Evolutionary conservation across 345 rosid genomes (phyloP), one percentile per base, ranked within the genome.

Genomic region (Heritiera littoralis): DNA sequence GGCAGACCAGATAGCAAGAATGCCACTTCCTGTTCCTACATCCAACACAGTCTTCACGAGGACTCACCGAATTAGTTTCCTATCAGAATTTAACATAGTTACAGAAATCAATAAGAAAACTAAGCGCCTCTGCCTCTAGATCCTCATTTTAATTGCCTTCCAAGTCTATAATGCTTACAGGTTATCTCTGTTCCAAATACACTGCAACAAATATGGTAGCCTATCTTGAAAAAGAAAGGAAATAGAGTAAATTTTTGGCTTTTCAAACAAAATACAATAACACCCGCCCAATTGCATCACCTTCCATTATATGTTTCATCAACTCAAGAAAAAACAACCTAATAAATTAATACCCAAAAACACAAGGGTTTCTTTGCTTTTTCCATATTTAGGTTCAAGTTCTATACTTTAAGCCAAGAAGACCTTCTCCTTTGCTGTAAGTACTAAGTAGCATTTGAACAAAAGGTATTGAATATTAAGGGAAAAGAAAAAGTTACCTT

Each of bases 1-100:
- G 7, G 99, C 99, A 13, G 97, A 94, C 99, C 99, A 96, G 59
- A 96, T 94, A 63, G 99, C 99, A 68, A 96, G 99, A 81, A 96
- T 96, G 56, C 99, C 99, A 85, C 98, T 96, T 58, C 99, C 99
- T 0, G 99, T 92, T 58, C 99, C 99, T 71, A 96, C 99, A 85
- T 96, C 99, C 89, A 96, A 81, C 77, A 96, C 97, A 23, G 91
- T 85, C 99, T 96, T 84, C 81, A 80, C 81, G 65, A 82, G 52
- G 80, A 13, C 28, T 55, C 61, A 79, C 63, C 49, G 56, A 66
- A 68, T 83, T 68, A 85, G 79, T 82, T 72, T 40, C 41, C 76
- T n/a, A 64, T 20, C 78, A 66, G 5, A n/a, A 32, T 30, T 56
- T 64, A 38, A 65, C 55, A 76, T 12, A 10, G 61, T 65, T 45